Conservation (phyloP, 306 rosid species). For the Abrus pulchellus region DNA sequence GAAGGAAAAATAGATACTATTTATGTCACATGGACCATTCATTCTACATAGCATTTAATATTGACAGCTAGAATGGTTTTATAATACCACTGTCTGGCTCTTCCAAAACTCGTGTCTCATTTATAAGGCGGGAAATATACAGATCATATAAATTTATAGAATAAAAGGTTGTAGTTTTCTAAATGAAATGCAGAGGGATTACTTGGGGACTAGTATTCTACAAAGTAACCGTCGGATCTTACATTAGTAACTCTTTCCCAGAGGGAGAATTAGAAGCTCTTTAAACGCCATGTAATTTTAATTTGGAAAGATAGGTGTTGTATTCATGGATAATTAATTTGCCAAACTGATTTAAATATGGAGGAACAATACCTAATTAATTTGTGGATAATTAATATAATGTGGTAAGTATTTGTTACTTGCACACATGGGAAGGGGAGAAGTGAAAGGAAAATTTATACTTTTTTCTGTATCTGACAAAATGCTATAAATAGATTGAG, state of each 20-base stretch:
- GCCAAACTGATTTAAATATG: neutral
- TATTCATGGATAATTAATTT: neutral
- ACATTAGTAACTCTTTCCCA: no score
- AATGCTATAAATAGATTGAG: no score
- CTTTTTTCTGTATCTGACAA: no score
- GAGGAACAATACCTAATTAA: neutral
- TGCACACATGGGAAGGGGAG: neutral
- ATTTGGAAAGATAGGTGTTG: neutral
- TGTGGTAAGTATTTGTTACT: neutral
- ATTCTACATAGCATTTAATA: slow-evolving; percentile 31
- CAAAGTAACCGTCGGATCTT: neutral
- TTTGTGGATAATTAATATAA: no score
- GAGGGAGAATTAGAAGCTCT: neutral
- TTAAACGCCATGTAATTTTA: neutral
- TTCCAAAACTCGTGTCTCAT: neutral
- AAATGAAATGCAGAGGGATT: neutral
- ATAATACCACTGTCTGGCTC: neutral
- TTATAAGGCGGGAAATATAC: slow-evolving; percentile 4
- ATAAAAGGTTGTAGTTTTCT: neutral
- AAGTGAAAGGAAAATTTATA: neutral
- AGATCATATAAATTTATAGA: neutral
- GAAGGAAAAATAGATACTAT: slow-evolving; percentile 30
- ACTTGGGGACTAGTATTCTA: neutral
- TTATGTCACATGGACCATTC: slow-evolving; percentile 30
- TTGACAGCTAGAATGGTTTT: slow-evolving; percentile 18